Base-by-base conservation (phyloP, 345 rosid species). In the Gossypium australe region DNA sequence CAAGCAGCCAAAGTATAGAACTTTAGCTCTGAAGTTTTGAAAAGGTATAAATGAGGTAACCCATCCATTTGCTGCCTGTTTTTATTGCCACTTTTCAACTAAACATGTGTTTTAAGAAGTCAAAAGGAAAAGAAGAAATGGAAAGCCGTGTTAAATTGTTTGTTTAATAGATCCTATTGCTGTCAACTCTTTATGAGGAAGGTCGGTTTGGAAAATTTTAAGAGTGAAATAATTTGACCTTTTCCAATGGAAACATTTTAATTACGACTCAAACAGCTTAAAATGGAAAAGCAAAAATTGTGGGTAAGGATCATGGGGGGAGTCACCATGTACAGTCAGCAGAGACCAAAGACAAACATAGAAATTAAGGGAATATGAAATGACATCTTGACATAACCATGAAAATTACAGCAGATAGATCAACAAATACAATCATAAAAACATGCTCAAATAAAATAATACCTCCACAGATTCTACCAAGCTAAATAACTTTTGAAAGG, bases 1-100 rank as follows among this genome's bases (percentile, higher is more conserved):
- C 27, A 38, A 51, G 45, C 43, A 51, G 71, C 24, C 24, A 49
- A 49, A 69, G 60, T 27, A 18, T 14, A 67, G 18, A 67, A 48
- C 0, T 69, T 69, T 69, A 16, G 44, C 22, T 51, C 59, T 44
- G 29, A 22, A 67, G 51, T 67, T 67, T 38, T 47, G 18, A 51
- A 38, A 69, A 38, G 72, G 45, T 17, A 69, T 9, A 69, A 69
- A 69, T 4, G 24, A 51, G 45, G 72, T 17, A 52, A 10, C 47
- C 24, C 24, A 9, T 25, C 44, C 7, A 9, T 44, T 66, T 3
- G 6, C 24, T 24, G 34, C 45, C 73, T 4, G 24, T 25, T 51
- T 45, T 27, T 51, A 51, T 51, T 51, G 73, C 60, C 58, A 14
- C 47, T 16, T 69, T 41, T 69, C 73, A 51, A 29, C 60, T 53